A percentile compares a stretch with the other conserved stretches of the same genome.
phyloP scores from a whole-genome alignment of 2,329 filamentous ascomycete genomes.

The Septoria petroselini region DNA sequence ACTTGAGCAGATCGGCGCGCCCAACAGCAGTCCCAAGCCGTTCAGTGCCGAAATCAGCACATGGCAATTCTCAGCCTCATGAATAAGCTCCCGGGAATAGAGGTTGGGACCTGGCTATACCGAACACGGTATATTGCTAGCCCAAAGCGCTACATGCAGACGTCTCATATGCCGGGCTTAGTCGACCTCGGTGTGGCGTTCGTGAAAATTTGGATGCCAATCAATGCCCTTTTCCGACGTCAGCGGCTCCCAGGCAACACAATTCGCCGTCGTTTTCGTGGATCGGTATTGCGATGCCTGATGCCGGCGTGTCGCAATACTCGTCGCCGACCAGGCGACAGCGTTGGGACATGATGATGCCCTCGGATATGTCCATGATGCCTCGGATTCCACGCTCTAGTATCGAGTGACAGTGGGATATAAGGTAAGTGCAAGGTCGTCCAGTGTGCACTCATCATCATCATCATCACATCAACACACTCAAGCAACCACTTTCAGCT shows the following conservation, averaged over 20 bases:
- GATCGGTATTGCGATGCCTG: constrained; percentile 11
- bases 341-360: constrained; percentile 6
- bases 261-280: constrained; percentile 9
- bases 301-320: neutral
- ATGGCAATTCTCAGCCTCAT: neutral
- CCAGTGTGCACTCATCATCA: neutral
- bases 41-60: neutral
- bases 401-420: neutral
- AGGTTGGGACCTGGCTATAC: constrained; percentile 1
- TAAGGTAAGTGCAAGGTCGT: neutral
- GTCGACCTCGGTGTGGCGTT: constrained; percentile 8
- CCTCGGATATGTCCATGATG: constrained; percentile 5
- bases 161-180: neutral
- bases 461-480: neutral
- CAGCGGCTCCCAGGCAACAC: constrained; percentile 11
- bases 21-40: neutral
- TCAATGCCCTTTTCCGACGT: constrained; percentile 8
- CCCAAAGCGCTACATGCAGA: constrained; percentile 1
- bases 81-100: neutral
- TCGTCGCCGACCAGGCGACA: constrained; percentile 7
- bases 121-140: neutral
- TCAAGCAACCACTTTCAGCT: neutral
- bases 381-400: constrained; percentile 4
- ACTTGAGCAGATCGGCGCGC: neutral
- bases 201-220: neutral